A percentile compares a stretch with the other conserved stretches of the same genome.
These are phyloP conservation scores for Manihot esculenta DNA, from an alignment of 441 rosid species.

Conservation along the genomic window DNA sequence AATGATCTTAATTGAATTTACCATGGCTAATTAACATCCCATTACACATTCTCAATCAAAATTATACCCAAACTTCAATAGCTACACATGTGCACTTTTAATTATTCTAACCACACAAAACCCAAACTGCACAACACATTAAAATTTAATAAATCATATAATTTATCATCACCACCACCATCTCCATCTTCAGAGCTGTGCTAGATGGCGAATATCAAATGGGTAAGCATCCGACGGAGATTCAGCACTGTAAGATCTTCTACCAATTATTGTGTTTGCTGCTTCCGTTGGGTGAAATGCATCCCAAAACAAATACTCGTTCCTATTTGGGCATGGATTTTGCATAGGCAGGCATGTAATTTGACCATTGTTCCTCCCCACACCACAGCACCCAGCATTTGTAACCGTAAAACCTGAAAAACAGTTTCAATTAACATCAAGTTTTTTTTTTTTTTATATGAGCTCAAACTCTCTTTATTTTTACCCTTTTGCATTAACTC, in stretches of 20 bases:
- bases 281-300: conserved; percentile 83
- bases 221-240: conserved; percentile 68
- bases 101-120: not conserved
- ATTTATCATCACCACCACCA: not conserved
- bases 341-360: conserved; percentile 77
- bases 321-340: conserved; percentile 65
- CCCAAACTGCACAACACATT: too few relatives aligned
- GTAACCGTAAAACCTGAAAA: conserved; percentile 63
- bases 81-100: not conserved
- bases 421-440: too few relatives aligned
- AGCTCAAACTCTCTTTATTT: too few relatives aligned
- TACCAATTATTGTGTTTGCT: conserved; percentile 59
- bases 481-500: too few relatives aligned
- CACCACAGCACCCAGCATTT: conserved; percentile 84
- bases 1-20: too few relatives aligned
- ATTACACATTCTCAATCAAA: too few relatives aligned
- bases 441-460: too few relatives aligned
- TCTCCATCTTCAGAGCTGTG: conserved; percentile 43
- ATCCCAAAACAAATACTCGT: conserved; percentile 76
- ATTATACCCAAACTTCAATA: too few relatives aligned
- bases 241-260: conserved; percentile 68
- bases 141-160: not conserved
- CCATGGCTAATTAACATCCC: too few relatives aligned
- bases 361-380: conserved; percentile 90
- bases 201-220: conserved; percentile 60